A percentile compares a stretch with the other conserved stretches of the same genome.
Conservation (phyloP, 2,329 filamentous ascomycete species). For the Alternaria novae-zelandiae region DNA sequence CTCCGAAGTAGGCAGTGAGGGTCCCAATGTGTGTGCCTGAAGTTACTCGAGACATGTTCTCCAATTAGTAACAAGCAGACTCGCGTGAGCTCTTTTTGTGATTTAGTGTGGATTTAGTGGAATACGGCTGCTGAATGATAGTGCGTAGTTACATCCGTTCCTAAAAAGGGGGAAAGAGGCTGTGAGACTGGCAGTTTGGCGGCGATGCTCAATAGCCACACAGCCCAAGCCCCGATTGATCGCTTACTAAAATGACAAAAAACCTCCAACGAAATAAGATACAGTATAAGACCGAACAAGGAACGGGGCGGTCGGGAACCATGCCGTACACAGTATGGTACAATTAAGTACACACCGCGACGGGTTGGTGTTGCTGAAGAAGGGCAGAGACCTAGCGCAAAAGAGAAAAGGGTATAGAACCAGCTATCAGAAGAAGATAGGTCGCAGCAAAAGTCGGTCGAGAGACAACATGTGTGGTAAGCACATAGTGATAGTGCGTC, state of each 20-base stretch:
- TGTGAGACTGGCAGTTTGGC: background rate
- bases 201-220: background rate
- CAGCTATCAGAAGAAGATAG: conserved; percentile 10
- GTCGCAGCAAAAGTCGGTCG: background rate
- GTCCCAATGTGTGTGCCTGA: background rate
- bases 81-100: background rate
- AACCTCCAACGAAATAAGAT: background rate
- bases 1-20: background rate
- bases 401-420: conserved; percentile 16
- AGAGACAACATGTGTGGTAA: background rate
- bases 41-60: background rate
- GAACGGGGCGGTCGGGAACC: background rate
- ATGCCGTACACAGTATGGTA: background rate
- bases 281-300: background rate
- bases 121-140: background rate
- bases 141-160: background rate
- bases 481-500: background rate
- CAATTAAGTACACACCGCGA: background rate
- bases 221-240: background rate
- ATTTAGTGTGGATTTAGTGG: background rate
- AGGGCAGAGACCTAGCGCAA: background rate
- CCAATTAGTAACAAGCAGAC: background rate
- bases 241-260: background rate
- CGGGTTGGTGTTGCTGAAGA: background rate
- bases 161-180: background rate